Evolutionary conservation across 495 filamentous ascomycete species (phyloP), one percentile per base, ranked within the genome.

Genomic region (Penicillium herquei): DNA sequence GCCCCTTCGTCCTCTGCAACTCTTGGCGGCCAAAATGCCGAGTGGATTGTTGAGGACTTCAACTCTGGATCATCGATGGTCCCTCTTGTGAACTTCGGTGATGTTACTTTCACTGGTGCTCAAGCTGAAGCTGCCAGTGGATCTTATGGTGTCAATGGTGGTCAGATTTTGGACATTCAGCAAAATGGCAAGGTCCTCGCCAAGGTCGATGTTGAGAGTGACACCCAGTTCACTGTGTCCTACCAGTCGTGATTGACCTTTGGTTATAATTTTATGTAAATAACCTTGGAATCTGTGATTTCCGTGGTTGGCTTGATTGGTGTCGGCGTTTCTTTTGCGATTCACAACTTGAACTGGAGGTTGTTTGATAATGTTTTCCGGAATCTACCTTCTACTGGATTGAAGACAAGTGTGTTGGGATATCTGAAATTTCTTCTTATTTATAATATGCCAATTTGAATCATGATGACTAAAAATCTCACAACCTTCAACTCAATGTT

Each of bases 21-120:
- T 6, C 63, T 78, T 35, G 70, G 65, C 48, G 68, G 70, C 33
- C 59, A 70, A 48, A 85, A 86, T 58, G 84, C 79, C 12, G 84
- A 87, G 54, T 87, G 83, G 84, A 85, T 87, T 51, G 80, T 87
- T 30, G 84, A 87, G 71, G 84, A 86, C 52, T 86, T 81, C 58
- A 71, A 80, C 51, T 62, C 70, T 3, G 77, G 78, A 18, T 65
- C 63, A 46, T 13, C 51, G 8, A 69, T 78, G 54, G 82, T 86
- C 0, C 70, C 75, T 6, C 70, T 87, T 57, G 81, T 74, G 13
- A 68, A 84, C 62, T 85, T 84, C 60, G 75, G 75, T 39, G 67
- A 63, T 3, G 71, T 86, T 7, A 66, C 57, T 17, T 86, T 86
- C 54, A 77, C 69, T 9, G 74, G 75, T 32, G 70, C 67, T 3